Percentiles rank a stretch among this genome's conserved stretches.
Conservation (phyloP, 805 yeast genomes). For the Suhomyces vadensis region DNA sequence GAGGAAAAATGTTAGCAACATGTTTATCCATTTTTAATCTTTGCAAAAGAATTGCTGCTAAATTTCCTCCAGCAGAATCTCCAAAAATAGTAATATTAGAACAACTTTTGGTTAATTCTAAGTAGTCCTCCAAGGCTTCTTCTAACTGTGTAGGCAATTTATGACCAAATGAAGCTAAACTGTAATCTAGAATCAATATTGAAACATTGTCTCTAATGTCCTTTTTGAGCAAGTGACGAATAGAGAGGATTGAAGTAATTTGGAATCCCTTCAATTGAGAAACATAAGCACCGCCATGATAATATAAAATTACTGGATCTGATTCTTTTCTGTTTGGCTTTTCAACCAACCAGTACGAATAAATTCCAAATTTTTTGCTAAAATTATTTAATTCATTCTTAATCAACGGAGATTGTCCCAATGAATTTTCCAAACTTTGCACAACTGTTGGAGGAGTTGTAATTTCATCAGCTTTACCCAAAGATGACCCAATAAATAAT, state of each 20-base stretch:
- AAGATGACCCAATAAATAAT: not conserved
- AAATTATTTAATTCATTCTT: constrained; percentile 22
- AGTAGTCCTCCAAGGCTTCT: constrained; percentile 31
- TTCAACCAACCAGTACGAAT: constrained; percentile 41
- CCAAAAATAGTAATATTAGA: constrained; percentile 37
- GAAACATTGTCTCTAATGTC: constrained; percentile 18
- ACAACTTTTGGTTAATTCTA: constrained; percentile 18
- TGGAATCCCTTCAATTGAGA: constrained; percentile 29
- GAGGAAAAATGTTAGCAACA: constrained; percentile 20
- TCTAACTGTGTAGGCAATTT: constrained; percentile 35
- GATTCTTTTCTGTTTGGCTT: constrained; percentile 22
- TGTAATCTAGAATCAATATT: constrained; percentile 27
- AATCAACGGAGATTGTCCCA: no score
- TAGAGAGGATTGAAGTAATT: constrained; percentile 27
- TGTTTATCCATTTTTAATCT: no score
- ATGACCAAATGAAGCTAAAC: constrained; percentile 29
- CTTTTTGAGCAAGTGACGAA: constrained; percentile 31
- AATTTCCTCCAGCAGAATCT: constrained; percentile 46
- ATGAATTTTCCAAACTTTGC: no score
- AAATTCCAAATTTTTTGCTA: no score
- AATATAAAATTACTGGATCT: constrained; percentile 36
- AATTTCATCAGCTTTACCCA: constrained; percentile 8
- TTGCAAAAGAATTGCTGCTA: constrained; percentile 32
- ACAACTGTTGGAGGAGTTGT: constrained; percentile 15
- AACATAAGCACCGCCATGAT: constrained; percentile 44